These are phyloP conservation scores for Aspergillus funiculosus DNA, from an alignment of 495 filamentous ascomycete genomes.

Conservation along the genomic window DNA sequence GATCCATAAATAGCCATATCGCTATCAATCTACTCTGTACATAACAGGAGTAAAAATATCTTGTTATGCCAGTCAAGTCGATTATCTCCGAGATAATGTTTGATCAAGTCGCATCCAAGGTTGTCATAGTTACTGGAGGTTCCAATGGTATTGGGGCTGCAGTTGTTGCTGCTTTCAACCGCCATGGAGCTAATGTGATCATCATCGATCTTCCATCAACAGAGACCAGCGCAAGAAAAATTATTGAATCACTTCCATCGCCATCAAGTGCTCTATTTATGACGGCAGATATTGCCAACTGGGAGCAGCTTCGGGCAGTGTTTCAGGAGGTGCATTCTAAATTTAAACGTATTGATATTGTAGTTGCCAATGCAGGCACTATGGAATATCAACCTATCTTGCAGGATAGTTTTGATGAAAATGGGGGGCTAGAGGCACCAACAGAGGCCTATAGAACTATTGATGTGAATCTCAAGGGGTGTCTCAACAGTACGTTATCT, in stretches of 20 bases:
- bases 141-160: slow-evolving; percentile 35
- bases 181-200: slow-evolving; percentile 23
- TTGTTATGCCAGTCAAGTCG: too few species aligned
- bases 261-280: slow-evolving; percentile 20
- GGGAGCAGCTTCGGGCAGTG: slow-evolving; percentile 32
- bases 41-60: too few species aligned
- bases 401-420: slow-evolving; percentile 15
- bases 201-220: slow-evolving; percentile 22
- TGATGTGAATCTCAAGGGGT: slow-evolving; percentile 1
- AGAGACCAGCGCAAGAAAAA: slow-evolving; percentile 5
- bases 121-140: slow-evolving; percentile 33
- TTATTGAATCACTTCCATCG: slow-evolving; percentile 11
- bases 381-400: slow-evolving; percentile 30
- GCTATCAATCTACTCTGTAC: too few species aligned
- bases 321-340: slow-evolving; percentile 46
- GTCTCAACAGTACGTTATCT: neutral
- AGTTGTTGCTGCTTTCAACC: slow-evolving; percentile 20
- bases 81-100: too few species aligned
- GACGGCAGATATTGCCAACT: slow-evolving; percentile 21
- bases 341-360: slow-evolving; percentile 52
- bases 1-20: too few species aligned
- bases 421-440: slow-evolving; percentile 16
- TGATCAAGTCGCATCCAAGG: slow-evolving; percentile 14
- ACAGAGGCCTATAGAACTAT: neutral
- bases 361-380: slow-evolving; percentile 65